These are phyloP conservation scores for Domatiomyces catenatus DNA, from an alignment of 2,329 filamentous ascomycete species.

Conservation along the genomic window DNA sequence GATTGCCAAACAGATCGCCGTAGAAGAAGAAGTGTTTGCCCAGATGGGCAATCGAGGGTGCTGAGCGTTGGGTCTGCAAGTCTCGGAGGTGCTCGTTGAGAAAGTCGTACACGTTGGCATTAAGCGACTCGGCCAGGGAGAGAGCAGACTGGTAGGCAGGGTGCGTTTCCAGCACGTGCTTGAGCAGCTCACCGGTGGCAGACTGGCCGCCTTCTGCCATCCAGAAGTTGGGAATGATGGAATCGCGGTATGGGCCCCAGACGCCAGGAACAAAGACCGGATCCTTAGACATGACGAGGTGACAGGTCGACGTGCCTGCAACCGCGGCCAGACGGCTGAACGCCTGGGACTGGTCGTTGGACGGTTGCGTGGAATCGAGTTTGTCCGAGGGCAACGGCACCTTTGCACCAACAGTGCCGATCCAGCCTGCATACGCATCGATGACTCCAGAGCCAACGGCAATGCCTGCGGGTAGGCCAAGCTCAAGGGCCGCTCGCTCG, in stretches of 20 bases:
- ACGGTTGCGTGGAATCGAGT: conserved; percentile 50
- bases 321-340: conserved; percentile 88
- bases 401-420: conserved; percentile 95
- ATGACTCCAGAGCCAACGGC: conserved; percentile 94
- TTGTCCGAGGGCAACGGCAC: conserved; percentile 57
- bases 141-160: conserved; percentile 70
- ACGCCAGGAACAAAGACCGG: conserved; percentile 90
- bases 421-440: conserved; percentile 96
- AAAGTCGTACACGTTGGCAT: conserved; percentile 87
- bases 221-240: conserved; percentile 83
- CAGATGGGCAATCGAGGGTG: conserved; percentile 69
- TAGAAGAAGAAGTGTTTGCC: conserved; percentile 97
- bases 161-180: conserved; percentile 89
- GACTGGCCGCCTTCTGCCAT: conserved; percentile 95
- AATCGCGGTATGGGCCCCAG: conserved; percentile 94
- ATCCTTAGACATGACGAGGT: conserved; percentile 85
- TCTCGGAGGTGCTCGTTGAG: conserved; percentile 74
- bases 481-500: conserved; percentile 64
- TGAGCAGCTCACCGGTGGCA: conserved; percentile 84
- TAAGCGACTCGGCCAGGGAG: conserved; percentile 64
- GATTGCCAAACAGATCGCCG: conserved; percentile 91
- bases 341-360: conserved; percentile 80
- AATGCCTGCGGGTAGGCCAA: conserved; percentile 74
- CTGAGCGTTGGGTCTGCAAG: conserved; percentile 51
- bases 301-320: conserved; percentile 92